Conservation (phyloP, 2,329 filamentous ascomycete species). For the Neonectria faginata region DNA sequence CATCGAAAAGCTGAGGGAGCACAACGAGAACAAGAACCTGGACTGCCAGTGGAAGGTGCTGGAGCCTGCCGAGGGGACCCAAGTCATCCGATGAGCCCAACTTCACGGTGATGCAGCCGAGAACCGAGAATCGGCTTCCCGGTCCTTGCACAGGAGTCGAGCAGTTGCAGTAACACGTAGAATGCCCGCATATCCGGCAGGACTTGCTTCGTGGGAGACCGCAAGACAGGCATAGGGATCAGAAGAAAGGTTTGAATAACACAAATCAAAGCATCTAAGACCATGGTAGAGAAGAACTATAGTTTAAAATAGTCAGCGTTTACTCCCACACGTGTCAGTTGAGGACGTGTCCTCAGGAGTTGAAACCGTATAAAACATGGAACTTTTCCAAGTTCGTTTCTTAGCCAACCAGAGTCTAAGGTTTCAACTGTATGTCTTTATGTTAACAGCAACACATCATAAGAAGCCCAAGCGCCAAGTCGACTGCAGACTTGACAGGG, state of each 20-base stretch:
- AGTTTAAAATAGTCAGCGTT: background rate
- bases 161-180: slow-evolving; percentile 19
- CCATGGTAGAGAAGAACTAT: too few relatives aligned
- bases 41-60: slow-evolving; percentile 88
- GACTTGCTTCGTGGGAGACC: slow-evolving; percentile 10
- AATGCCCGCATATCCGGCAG: slow-evolving; percentile 17
- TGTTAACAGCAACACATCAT: background rate
- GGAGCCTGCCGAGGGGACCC: slow-evolving; percentile 83
- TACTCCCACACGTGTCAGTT: background rate
- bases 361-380: background rate
- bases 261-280: background rate
- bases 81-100: slow-evolving; percentile 54
- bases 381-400: background rate
- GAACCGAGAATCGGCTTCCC: background rate
- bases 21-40: slow-evolving; percentile 70
- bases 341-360: background rate
- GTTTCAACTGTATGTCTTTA: background rate
- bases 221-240: background rate
- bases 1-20: slow-evolving; percentile 76
- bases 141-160: slow-evolving; percentile 13
- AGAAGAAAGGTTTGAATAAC: slow-evolving; percentile 6
- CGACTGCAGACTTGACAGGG: background rate
- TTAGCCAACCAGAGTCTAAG: background rate
- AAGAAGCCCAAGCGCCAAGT: background rate
- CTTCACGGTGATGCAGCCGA: background rate